phyloP scores from a whole-genome alignment of 2,329 filamentous ascomycete species.

The Cryphonectria parasitica region DNA sequence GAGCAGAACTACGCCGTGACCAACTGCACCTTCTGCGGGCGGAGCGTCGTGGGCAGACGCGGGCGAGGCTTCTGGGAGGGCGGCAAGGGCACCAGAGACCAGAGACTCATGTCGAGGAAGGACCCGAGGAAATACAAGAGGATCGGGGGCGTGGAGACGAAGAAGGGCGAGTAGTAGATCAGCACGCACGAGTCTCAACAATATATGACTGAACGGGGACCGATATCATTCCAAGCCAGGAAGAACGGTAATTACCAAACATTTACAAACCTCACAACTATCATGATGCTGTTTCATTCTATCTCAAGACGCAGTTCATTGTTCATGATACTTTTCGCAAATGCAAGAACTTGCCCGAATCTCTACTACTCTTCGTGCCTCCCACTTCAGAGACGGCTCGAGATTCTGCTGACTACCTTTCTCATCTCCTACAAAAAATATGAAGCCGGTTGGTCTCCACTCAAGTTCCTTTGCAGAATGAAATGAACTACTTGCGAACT shows the following conservation, averaged over 20 bases:
- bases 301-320: neutral
- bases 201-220: neutral
- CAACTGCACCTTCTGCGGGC: constrained; percentile 74
- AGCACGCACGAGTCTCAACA: neutral
- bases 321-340: neutral
- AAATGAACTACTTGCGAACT: no score
- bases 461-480: no score
- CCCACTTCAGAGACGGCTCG: no score
- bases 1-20: constrained; percentile 81
- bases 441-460: no score
- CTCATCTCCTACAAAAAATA: no score
- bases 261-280: neutral
- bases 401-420: no score
- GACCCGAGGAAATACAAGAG: constrained; percentile 74
- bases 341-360: neutral
- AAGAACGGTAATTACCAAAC: neutral
- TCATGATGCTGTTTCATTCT: neutral
- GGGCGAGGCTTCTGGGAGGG: constrained; percentile 83
- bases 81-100: constrained; percentile 79
- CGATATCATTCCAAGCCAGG: neutral
- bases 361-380: no score
- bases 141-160: constrained; percentile 49
- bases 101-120: constrained; percentile 72
- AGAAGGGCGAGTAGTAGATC: constrained; percentile 32
- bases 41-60: constrained; percentile 68